These are phyloP conservation scores for Metschnikowia similis DNA, from an alignment of 805 yeast species.

Conservation along the genomic window DNA sequence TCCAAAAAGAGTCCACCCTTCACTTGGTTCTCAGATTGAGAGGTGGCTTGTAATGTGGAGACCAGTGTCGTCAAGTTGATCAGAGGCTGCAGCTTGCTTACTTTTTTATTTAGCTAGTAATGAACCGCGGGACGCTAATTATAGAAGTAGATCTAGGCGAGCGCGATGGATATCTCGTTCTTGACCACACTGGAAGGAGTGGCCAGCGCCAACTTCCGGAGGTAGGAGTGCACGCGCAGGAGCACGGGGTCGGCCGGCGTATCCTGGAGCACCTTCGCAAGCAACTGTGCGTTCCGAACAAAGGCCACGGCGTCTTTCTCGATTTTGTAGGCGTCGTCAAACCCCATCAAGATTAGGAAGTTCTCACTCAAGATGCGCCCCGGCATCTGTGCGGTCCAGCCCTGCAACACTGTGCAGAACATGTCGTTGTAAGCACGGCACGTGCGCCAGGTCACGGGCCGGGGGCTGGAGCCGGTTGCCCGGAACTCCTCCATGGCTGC, in stretches of 20 bases:
- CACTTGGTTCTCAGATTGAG: conserved; percentile 96
- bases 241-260: neutral
- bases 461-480: neutral
- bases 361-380: conserved; percentile 5
- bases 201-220: conserved; percentile 5
- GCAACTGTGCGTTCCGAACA: conserved; percentile 26
- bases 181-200: conserved; percentile 18
- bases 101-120: conserved; percentile 1
- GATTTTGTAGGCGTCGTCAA: conserved; percentile 15
- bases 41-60: conserved; percentile 67
- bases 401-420: conserved; percentile 17
- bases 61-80: neutral
- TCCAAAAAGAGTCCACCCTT: conserved; percentile 94
- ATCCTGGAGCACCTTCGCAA: conserved; percentile 2
- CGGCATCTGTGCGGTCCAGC: neutral
- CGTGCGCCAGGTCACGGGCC: conserved; percentile 54
- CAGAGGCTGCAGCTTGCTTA: conserved; percentile 1
- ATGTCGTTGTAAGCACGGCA: conserved; percentile 45
- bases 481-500: conserved; percentile 21
- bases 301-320: conserved; percentile 38
- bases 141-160: conserved; percentile 1
- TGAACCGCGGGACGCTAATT: neutral
- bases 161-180: conserved; percentile 14
- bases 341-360: conserved; percentile 17
- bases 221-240: neutral